Percentiles rank a stretch among this genome's conserved stretches.
These are phyloP conservation scores for Aspergillus puulaauensis DNA, from an alignment of 2,329 filamentous ascomycete species.

Conservation along the genomic window DNA sequence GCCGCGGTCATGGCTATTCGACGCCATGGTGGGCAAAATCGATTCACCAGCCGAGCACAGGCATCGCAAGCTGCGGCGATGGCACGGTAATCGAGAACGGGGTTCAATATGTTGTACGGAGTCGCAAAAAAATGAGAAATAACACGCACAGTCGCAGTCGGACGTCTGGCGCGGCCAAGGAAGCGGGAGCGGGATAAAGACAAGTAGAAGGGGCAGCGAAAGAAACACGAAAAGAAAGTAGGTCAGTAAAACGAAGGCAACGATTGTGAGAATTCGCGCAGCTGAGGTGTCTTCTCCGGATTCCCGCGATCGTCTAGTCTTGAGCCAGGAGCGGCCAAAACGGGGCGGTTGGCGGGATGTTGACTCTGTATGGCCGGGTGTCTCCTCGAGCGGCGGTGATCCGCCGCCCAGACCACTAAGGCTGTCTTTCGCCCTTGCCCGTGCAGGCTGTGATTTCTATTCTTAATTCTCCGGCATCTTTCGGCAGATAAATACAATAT, in stretches of 20 bases:
- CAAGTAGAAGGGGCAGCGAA: background rate
- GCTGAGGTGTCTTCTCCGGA: conserved; percentile 13
- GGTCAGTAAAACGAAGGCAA: conserved; percentile 1
- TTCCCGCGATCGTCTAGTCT: conserved; percentile 3
- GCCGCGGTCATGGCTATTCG: conserved; percentile 34
- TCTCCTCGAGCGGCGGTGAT: background rate
- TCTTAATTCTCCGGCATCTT: background rate
- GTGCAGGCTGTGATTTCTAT: background rate
- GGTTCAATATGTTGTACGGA: conserved; percentile 6
- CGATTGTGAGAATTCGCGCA: background rate
- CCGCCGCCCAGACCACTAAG: background rate
- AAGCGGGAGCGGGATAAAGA: background rate
- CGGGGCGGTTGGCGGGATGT: conserved; percentile 5
- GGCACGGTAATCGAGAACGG: background rate
- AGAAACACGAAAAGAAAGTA: conserved; percentile 4
- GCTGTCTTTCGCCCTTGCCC: background rate
- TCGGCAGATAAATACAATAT: no score
- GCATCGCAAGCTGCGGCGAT: conserved; percentile 36
- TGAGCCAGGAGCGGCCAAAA: conserved; percentile 5
- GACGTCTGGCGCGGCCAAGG: background rate
- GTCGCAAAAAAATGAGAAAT: background rate
- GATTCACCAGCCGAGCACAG: conserved; percentile 36
- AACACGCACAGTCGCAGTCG: background rate
- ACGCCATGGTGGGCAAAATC: conserved; percentile 41
- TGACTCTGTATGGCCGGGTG: conserved; percentile 5